Evolutionary conservation across 352 stramenopile species (phyloP).

Genomic region (Hyphochytrium catenoides): DNA sequence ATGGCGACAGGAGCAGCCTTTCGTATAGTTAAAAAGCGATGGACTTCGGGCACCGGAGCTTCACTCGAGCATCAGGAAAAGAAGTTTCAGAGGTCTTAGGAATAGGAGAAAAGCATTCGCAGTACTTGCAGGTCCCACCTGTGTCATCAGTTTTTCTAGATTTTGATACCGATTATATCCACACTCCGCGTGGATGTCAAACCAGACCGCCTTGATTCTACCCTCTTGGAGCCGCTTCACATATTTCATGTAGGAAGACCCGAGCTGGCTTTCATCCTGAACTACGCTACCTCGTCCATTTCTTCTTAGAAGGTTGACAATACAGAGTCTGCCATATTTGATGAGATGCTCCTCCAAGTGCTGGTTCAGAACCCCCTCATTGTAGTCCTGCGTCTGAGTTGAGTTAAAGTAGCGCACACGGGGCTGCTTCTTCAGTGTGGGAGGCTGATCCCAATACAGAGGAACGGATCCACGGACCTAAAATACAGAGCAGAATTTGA

Average conservation of each 20-base stretch:
- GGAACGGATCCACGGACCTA: constrained; percentile 83
- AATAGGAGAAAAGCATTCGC: too few relatives aligned
- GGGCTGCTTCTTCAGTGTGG: constrained; percentile 77
- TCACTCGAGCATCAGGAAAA: too few relatives aligned
- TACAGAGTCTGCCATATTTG: constrained; percentile 34
- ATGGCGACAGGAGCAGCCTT: too few relatives aligned
- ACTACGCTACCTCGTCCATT: constrained; percentile 31
- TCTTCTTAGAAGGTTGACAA: constrained; percentile 83
- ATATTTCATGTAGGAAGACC: constrained; percentile 52
- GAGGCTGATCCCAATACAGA: constrained; percentile 68
- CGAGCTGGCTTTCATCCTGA: constrained; percentile 67
- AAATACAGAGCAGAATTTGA: too few relatives aligned
- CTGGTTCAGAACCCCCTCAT: constrained; percentile 31
- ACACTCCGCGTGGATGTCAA: constrained; percentile 91
- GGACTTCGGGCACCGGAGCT: too few relatives aligned
- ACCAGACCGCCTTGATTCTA: constrained; percentile 32
- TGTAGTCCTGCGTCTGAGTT: constrained; percentile 33
- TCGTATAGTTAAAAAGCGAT: too few relatives aligned
- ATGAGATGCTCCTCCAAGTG: constrained; percentile 41
- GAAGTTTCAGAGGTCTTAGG: too few relatives aligned
- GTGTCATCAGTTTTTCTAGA: constrained; percentile 54
- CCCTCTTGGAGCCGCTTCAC: constrained; percentile 41
- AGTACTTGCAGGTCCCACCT: constrained; percentile 32
- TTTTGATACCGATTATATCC: constrained; percentile 76
- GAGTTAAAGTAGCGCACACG: constrained; percentile 35